Evolutionary conservation across 192 early-diverging fungal species (phyloP).

Genomic region (Jimgerdemannia lactiflua): DNA sequence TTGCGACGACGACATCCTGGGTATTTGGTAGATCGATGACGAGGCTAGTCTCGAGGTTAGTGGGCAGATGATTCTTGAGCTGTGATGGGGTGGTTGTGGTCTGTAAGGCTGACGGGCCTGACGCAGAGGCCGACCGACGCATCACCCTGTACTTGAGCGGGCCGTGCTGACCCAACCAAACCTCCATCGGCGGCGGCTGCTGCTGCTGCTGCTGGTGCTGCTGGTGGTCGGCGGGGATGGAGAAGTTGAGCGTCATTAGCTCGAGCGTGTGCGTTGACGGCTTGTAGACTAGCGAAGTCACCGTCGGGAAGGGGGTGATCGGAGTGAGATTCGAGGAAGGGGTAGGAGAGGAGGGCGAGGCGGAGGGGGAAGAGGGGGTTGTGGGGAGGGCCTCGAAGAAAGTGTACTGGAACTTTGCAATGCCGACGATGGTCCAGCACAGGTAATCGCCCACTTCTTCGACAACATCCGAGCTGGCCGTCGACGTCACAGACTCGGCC

Average conservation of each 20-base stretch:
- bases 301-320: constrained; percentile 28
- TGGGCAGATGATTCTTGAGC: constrained; percentile 9
- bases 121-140: not conserved
- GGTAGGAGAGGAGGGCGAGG: constrained; percentile 31
- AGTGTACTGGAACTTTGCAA: constrained; percentile 47
- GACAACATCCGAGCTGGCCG: not conserved
- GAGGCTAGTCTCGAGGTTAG: constrained; percentile 14
- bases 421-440: constrained; percentile 85
- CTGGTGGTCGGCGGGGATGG: constrained; percentile 17
- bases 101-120: not conserved
- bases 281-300: constrained; percentile 39
- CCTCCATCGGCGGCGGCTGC: constrained; percentile 27
- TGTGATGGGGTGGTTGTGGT: constrained; percentile 3
- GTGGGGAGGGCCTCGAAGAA: constrained; percentile 40
- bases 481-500: not conserved
- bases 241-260: constrained; percentile 38
- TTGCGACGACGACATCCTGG: constrained; percentile 30
- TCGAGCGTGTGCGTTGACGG: constrained; percentile 36
- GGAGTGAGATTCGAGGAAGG: not conserved
- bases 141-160: constrained; percentile 17
- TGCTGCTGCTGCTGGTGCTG: not conserved
- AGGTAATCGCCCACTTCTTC: constrained; percentile 71
- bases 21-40: constrained; percentile 23
- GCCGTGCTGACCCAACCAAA: constrained; percentile 49
- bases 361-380: constrained; percentile 8